Conservation (phyloP, 2,329 filamentous ascomycete species). For the Cladosporium sp. region DNA sequence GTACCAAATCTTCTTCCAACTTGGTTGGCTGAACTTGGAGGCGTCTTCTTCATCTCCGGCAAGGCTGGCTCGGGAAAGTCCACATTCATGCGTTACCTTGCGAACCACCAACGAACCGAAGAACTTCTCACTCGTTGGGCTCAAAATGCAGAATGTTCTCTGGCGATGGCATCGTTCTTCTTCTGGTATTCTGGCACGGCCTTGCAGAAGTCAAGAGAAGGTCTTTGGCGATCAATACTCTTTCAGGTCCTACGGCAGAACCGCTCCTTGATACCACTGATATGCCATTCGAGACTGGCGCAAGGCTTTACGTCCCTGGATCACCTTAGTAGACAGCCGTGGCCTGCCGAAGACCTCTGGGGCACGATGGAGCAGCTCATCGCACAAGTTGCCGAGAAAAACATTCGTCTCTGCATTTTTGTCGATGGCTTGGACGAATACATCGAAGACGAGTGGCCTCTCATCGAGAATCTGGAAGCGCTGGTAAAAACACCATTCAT, state of each 20-base stretch:
- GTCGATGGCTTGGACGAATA: not conserved
- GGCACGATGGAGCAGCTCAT: not conserved
- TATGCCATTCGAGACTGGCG: not conserved
- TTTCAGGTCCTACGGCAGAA: constrained; percentile 10
- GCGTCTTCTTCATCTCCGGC: not conserved
- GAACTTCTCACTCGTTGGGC: not conserved
- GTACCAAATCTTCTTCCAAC: not conserved
- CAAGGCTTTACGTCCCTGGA: not conserved
- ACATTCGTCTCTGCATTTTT: not conserved
- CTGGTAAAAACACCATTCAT: not conserved
- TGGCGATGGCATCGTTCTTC: not conserved
- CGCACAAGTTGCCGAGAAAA: not conserved
- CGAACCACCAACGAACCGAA: not conserved
- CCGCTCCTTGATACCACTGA: not conserved
- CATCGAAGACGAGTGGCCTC: not conserved
- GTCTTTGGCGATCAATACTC: constrained; percentile 15
- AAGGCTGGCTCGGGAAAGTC: not conserved
- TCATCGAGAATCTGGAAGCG: not conserved
- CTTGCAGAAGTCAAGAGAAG: constrained; percentile 13
- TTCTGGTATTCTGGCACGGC: constrained; percentile 15
- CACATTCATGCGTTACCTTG: not conserved
- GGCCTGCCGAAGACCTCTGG: not conserved
- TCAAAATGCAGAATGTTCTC: too few relatives aligned
- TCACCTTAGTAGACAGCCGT: not conserved
- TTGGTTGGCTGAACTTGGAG: not conserved